Evolutionary conservation across 2,329 filamentous ascomycete species (phyloP), one percentile per base, ranked within the genome.

Genomic region (Trichoderma breve): DNA sequence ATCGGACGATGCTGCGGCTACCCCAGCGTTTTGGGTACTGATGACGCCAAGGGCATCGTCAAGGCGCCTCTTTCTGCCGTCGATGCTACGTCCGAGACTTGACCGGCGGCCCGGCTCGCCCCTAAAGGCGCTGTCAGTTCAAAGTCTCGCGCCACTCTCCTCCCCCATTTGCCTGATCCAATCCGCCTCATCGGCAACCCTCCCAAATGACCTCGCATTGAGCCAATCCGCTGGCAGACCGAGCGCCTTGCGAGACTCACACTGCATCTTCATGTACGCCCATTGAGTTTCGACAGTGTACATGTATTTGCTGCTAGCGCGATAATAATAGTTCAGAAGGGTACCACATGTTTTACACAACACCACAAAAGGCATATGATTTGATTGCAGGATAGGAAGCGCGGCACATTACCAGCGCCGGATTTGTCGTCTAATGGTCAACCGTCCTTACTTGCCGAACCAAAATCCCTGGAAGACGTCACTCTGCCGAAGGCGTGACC

Each of bases 91-190:
- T 57, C 71, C 71, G 71, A 73, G 36, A 51, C 68, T 67, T 63
- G 62, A 71, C 71, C 69, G 61, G 68, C 71, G 71, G 71, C 55
- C 62, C 71, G 71, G 71, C 71, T 71, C 71, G 71, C 62, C 36
- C 57, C 57, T 64, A 64, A 62, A 63, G 24, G 51, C 68, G 55
- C 66, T 70, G 66, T 70, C 66, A 70, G 57, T 70, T 43, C 55
- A 53, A 62, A 70, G 39, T 36, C 68, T 57, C 57, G 69, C 71
- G 66, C 71, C 71, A 72, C 69, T 53, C n/a, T 36, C 36, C 39
- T 58, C 57, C 28, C 57, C 66, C 39, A n/a, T 70, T 53, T 51
- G 28, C 39, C n/a, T 61, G 39, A 43, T 70, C 68, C 68, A 70
- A 64, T 70, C 60, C 68, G 55, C 21, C 68, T 57, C 32, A 4